These are phyloP conservation scores for Basidiobolus meristosporus DNA, from an alignment of 371 early-diverging fungal species.

Conservation along the genomic window DNA sequence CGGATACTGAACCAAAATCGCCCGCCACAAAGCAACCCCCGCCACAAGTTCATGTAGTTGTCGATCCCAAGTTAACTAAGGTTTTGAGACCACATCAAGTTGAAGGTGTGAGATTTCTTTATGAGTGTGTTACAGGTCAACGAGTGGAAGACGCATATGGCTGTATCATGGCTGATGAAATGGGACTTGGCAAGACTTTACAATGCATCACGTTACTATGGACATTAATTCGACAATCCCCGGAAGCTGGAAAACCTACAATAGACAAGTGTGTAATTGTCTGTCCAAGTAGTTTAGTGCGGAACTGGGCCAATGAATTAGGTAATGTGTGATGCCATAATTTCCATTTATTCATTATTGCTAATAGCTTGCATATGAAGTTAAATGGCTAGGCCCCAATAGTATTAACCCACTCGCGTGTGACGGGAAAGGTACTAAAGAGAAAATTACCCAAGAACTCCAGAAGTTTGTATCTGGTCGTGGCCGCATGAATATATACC, in stretches of 20 bases:
- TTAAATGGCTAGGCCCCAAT: constrained; percentile 94
- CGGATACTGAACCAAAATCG: constrained; percentile 25
- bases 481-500: constrained; percentile 60
- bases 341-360: constrained; percentile 25
- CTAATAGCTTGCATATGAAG: constrained; percentile 16
- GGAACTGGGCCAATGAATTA: constrained; percentile 77
- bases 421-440: constrained; percentile 74
- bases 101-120: constrained; percentile 86
- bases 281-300: constrained; percentile 66
- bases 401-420: constrained; percentile 65
- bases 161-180: constrained; percentile 97
- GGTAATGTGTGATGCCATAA: constrained; percentile 15
- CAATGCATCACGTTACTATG: constrained; percentile 86
- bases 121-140: constrained; percentile 75
- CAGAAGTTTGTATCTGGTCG: constrained; percentile 63
- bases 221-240: constrained; percentile 85
- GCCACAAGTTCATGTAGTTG: constrained; percentile 31
- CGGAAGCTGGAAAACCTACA: constrained; percentile 66
- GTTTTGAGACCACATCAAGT: constrained; percentile 90
- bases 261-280: constrained; percentile 79
- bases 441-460: constrained; percentile 58
- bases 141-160: constrained; percentile 32
- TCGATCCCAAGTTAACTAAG: constrained; percentile 68
- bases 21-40: constrained; percentile 23
- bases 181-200: constrained; percentile 92